phyloP scores from a whole-genome alignment of 129 eudicot genomes.

The Escallonia herrerae region DNA sequence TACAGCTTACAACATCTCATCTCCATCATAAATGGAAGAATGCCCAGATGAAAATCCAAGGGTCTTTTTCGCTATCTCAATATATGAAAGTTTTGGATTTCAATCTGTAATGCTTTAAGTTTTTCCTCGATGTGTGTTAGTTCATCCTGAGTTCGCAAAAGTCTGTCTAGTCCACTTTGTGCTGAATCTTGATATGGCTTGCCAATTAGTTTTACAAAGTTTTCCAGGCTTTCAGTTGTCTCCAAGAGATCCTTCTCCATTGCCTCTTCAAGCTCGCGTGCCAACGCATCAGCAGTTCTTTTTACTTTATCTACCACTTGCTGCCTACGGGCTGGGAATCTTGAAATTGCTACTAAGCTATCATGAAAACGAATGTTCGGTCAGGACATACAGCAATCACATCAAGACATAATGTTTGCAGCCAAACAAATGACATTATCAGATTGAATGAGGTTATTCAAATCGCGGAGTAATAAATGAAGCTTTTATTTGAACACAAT shows the following conservation, averaged over 20 bases:
- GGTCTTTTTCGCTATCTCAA: neutral
- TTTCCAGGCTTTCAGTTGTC: slow-evolving; percentile 40
- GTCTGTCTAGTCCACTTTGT: slow-evolving; percentile 57
- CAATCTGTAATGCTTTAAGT: slow-evolving; percentile 53
- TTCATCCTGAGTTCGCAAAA: slow-evolving; percentile 46
- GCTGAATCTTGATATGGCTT: slow-evolving; percentile 76
- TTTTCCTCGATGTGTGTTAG: slow-evolving; percentile 50
- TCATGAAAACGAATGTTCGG: slow-evolving; percentile 7
- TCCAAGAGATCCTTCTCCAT: slow-evolving; percentile 72
- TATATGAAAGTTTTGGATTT: slow-evolving; percentile 76
- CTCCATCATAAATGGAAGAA: neutral
- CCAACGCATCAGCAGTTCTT: slow-evolving; percentile 63
- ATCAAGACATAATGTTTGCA: too few relatives aligned
- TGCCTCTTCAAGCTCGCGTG: slow-evolving; percentile 71
- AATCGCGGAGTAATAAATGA: too few relatives aligned
- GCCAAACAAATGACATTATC: too few relatives aligned
- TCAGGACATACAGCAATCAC: too few relatives aligned
- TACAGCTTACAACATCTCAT: neutral
- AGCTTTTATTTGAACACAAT: too few relatives aligned
- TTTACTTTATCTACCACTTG: slow-evolving; percentile 64
- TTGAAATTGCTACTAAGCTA: slow-evolving; percentile 76
- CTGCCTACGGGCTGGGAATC: slow-evolving; percentile 73
- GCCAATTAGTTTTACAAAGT: slow-evolving; percentile 50
- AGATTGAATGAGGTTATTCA: too few relatives aligned
- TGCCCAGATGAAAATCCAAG: too few relatives aligned